Conservation (phyloP, 1,284 basidiomycete genomes). For the Uromyces viciae-fabae region DNA sequence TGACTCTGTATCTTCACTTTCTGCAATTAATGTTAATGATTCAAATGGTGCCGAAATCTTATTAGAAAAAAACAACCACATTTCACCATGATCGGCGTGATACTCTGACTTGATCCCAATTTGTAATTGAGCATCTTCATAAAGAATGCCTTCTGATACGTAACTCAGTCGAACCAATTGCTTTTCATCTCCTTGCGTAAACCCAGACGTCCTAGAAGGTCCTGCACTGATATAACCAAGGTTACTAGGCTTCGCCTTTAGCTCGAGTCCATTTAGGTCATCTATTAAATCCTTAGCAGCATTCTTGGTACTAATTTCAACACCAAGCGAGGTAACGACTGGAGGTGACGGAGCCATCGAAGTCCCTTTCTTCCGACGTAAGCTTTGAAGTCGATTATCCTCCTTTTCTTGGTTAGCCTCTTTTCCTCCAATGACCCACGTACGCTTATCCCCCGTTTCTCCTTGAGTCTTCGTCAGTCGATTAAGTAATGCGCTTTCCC, state of each 20-base stretch:
- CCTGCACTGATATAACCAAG: slow-evolving; percentile 46
- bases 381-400: slow-evolving; percentile 61
- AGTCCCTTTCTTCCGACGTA: slow-evolving; percentile 54
- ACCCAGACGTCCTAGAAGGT: slow-evolving; percentile 33
- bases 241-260: slow-evolving; percentile 35
- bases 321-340: not conserved
- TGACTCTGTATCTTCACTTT: slow-evolving; percentile 69
- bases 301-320: slow-evolving; percentile 2
- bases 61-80: slow-evolving; percentile 94
- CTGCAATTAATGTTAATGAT: slow-evolving; percentile 79
- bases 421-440: slow-evolving; percentile 91
- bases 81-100: slow-evolving; percentile 82
- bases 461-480: slow-evolving; percentile 82
- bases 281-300: slow-evolving; percentile 12
- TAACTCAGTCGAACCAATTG: slow-evolving; percentile 85
- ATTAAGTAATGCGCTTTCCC: slow-evolving; percentile 80
- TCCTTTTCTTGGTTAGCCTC: slow-evolving; percentile 76
- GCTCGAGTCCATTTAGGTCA: slow-evolving; percentile 19
- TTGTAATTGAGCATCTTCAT: slow-evolving; percentile 91
- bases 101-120: slow-evolving; percentile 94
- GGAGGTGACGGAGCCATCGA: slow-evolving; percentile 14
- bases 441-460: slow-evolving; percentile 74
- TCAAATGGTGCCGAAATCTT: slow-evolving; percentile 81
- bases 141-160: slow-evolving; percentile 80
- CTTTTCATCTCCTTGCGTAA: slow-evolving; percentile 57